Conservation (phyloP, 148 eudicot genomes). For the Camellia lanceoleosa region DNA sequence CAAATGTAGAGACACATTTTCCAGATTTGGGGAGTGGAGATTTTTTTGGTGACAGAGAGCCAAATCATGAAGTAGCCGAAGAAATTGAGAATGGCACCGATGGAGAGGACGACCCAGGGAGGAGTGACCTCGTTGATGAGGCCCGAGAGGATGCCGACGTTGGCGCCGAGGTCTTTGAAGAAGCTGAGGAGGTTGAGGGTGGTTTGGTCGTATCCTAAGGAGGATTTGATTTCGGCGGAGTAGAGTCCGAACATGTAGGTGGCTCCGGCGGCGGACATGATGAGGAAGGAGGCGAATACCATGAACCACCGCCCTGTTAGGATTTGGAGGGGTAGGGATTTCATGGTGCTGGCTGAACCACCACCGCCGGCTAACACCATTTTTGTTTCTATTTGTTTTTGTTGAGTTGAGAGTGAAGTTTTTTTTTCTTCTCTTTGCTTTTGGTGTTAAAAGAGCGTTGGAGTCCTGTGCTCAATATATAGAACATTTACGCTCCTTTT, state of each 20-base stretch:
- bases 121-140: constrained; percentile 45
- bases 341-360: constrained; percentile 1
- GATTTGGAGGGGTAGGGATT: constrained; percentile 22
- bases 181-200: constrained; percentile 42
- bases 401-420: too few relatives aligned
- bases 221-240: constrained; percentile 30
- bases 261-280: constrained; percentile 45
- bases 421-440: too few relatives aligned
- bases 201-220: constrained; percentile 44
- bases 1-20: constrained; percentile 49
- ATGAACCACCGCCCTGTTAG: constrained; percentile 46
- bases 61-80: constrained; percentile 48
- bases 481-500: too few relatives aligned
- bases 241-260: constrained; percentile 48
- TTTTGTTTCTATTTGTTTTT: background rate
- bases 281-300: constrained; percentile 42
- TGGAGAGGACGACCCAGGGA: constrained; percentile 42
- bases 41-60: constrained; percentile 38
- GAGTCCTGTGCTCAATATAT: too few relatives aligned
- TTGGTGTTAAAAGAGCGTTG: too few relatives aligned
- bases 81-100: constrained; percentile 41
- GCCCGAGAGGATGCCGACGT: constrained; percentile 44
- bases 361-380: constrained; percentile 5
- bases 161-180: constrained; percentile 46
- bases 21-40: constrained; percentile 35